A percentile compares a stretch with the other conserved stretches of the same genome.
Evolutionary conservation across 305 asterid species (phyloP).

Genomic region (Lippia alba): DNA sequence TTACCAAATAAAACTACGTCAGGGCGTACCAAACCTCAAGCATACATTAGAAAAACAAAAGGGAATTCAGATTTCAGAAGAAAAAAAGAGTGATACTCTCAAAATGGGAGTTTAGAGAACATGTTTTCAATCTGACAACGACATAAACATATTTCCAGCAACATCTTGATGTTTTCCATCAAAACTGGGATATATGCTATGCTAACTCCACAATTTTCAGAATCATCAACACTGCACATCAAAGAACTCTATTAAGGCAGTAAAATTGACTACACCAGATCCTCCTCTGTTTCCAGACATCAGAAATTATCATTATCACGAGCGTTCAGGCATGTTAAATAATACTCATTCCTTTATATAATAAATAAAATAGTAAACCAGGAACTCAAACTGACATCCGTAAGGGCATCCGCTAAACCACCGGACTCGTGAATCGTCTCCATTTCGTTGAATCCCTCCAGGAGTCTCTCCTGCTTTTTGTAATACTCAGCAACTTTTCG

Average conservation of each 20-base stretch:
- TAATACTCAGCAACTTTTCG: slow-evolving; percentile 80
- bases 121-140: background rate
- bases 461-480: slow-evolving; percentile 79
- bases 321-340: too few species aligned
- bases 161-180: background rate
- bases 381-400: slow-evolving; percentile 60
- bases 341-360: background rate
- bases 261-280: background rate
- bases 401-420: slow-evolving; percentile 53
- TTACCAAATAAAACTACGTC: background rate
- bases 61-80: background rate
- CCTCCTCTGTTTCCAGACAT: slow-evolving; percentile 17
- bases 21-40: slow-evolving; percentile 10
- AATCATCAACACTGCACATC: slow-evolving; percentile 5
- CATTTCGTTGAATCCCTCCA: slow-evolving; percentile 89
- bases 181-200: background rate
- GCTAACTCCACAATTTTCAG: background rate
- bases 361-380: background rate
- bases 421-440: slow-evolving; percentile 76
- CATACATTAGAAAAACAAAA: slow-evolving; percentile 15
- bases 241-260: background rate
- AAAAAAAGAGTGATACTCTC: background rate
- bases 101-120: background rate
- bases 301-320: background rate
- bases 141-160: background rate